Conservation (phyloP, 257 asterid genomes). For the Solanum virginianum region DNA sequence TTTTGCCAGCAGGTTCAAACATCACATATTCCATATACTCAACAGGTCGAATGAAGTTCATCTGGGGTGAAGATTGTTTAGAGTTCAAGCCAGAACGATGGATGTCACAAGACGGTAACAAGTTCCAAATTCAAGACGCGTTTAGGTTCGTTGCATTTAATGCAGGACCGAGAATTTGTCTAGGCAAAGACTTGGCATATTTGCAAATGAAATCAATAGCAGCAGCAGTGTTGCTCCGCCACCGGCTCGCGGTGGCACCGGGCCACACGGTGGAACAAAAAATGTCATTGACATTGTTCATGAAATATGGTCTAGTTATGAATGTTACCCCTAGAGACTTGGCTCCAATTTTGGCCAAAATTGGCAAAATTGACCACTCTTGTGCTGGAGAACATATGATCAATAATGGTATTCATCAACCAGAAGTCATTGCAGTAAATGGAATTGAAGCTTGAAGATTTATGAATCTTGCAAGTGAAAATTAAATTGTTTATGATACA, state of each 20-base stretch:
- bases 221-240: slow-evolving; percentile 44
- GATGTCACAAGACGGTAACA: slow-evolving; percentile 34
- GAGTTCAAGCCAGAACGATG: slow-evolving; percentile 60
- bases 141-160: slow-evolving; percentile 42
- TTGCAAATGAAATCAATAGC: slow-evolving; percentile 54
- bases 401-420: not conserved
- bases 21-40: slow-evolving; percentile 58
- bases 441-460: not conserved
- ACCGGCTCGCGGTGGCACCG: slow-evolving; percentile 29
- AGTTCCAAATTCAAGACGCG: slow-evolving; percentile 23
- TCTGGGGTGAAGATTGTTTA: slow-evolving; percentile 51
- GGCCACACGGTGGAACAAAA: slow-evolving; percentile 55
- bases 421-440: not conserved
- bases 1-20: slow-evolving; percentile 45
- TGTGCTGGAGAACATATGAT: not conserved
- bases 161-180: slow-evolving; percentile 50
- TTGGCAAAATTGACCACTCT: not conserved
- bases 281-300: slow-evolving; percentile 55
- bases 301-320: slow-evolving; percentile 44
- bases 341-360: slow-evolving; percentile 24
- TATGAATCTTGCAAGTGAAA: not conserved
- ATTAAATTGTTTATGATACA: not conserved
- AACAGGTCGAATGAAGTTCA: slow-evolving; percentile 41
- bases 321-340: slow-evolving; percentile 38
- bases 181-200: slow-evolving; percentile 50